Evolutionary conservation across 2,329 filamentous ascomycete species (phyloP), one percentile per base, ranked within the genome.

Genomic region (Parafenestella ontariensis): DNA sequence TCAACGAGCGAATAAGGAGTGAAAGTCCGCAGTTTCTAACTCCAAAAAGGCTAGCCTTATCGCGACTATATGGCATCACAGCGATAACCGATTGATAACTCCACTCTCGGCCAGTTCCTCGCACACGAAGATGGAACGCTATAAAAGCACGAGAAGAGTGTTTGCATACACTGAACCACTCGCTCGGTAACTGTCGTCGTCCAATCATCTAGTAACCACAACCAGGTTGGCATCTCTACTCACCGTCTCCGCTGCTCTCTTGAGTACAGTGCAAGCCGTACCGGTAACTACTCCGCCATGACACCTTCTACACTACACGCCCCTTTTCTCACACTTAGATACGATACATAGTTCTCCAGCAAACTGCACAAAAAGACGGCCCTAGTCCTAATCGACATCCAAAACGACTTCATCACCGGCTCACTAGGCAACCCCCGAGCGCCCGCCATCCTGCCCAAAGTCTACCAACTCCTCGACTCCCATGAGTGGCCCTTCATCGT

Each of bases 351-450:
- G 57, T 65, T 61, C 47, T 63, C 63, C 9, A 52, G 46, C 39
- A 62, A 58, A 33, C 39, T 66, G 1, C 61, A 62, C 34, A 65
- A 65, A 46, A 53, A 52, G 5, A 65, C 57, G 2, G 62, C 65
- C 6, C 49, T 69, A 1, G 46, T 68, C 21, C 52, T 70, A 21
- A 65, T 70, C 40, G 64, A 68, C 21, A 65, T 69, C 31, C 67
- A 69, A 48, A 65, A 68, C 43, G 64, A 69, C 43, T 68, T 65
- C 54, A 64, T 65, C 24, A 66, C 56, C 18, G 65, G 65, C 15
- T 66, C 59, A 1, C 58, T 66, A 3, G 58, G 54, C 33, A 65
- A 56, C 40, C 45, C 61, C 7, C 61, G 61, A 41, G 63, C 61
- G 1, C 49, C 61, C 1, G 39, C 53, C 13, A 66, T 66, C 10